Evolutionary conservation across 208 protist genomes (phyloP), one percentile per base, ranked within the genome.

Genomic region (Trypanosoma melophagium): DNA sequence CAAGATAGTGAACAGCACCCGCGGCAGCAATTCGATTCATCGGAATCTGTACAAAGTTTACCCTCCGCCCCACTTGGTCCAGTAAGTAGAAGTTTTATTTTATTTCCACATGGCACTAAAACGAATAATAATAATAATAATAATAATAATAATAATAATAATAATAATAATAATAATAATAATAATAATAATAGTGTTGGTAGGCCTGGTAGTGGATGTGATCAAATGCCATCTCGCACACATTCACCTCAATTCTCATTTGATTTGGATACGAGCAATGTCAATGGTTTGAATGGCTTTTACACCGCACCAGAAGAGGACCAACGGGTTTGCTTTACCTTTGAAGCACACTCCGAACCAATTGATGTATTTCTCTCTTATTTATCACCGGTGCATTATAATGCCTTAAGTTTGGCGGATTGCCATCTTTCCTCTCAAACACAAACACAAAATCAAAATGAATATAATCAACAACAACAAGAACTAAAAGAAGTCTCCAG

Each of bases 311-410:
- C 35, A 42, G 54, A 59, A 12, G n/a, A 66, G 13, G 67, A 71
- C 14, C 22, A 50, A 9, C 41, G 54, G 1, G 47, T 58, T 57
- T 74, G 61, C 50, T 87, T 87, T 61, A 50, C 71, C 2, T 93
- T 91, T 44, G 90, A 93, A 60, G 66, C 66, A n/a, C 85, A 81
- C 50, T 77, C 59, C 40, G 83, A 90, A 66, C 78, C 89, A 24
- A 86, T 92, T 54, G 86, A 93, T 54, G 75, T 94, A 19, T 95
- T 96, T 56, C 81, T 96, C n/a, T 90, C 88, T 19, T 96, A 96
- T 71, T 69, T 94, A 3, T 92, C 80, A 60, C 91, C 91, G 4
- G 81, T 95, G 41, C 91, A 96, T 74, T 96, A 95, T 84, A 94
- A 96, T 69, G 79, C 86, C 8, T 58, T 96, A 31, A 74, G 69